These are phyloP conservation scores for Sporothrix dimorphospora DNA, from an alignment of 2,329 filamentous ascomycete genomes.

Conservation along the genomic window DNA sequence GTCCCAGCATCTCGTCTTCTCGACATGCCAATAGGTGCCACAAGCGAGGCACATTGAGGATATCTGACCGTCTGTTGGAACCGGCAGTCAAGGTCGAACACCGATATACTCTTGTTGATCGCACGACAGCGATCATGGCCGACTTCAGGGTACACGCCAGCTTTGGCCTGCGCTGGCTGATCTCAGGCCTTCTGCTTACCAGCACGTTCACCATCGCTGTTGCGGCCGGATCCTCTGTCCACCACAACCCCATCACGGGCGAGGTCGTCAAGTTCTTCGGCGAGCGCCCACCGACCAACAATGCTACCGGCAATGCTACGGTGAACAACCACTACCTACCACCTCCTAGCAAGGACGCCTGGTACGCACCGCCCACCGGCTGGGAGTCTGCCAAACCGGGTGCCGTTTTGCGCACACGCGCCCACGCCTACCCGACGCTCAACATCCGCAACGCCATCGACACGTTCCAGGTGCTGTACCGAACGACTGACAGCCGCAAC, in stretches of 20 bases:
- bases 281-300: not conserved
- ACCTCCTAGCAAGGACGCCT: slow-evolving; percentile 33
- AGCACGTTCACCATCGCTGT: not conserved
- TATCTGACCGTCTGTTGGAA: not conserved
- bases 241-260: slow-evolving; percentile 7
- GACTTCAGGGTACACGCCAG: not conserved
- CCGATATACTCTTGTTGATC: not conserved
- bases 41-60: not conserved
- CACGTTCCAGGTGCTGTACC: slow-evolving; percentile 41
- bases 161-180: not conserved
- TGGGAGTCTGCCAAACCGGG: slow-evolving; percentile 32
- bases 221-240: not conserved
- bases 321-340: slow-evolving; percentile 24
- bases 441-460: slow-evolving; percentile 32
- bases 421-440: slow-evolving; percentile 33
- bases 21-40: not conserved
- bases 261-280: not conserved
- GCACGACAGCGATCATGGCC: not conserved
- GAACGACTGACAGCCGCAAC: slow-evolving; percentile 42
- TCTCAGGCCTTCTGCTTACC: not conserved
- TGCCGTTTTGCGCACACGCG: slow-evolving; percentile 28
- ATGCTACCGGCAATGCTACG: not conserved
- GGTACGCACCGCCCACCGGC: slow-evolving; percentile 32
- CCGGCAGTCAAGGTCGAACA: not conserved
- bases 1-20: not conserved